phyloP scores from a whole-genome alignment of 2,329 filamentous ascomycete species.

The Chaetomiaceae sp. region DNA sequence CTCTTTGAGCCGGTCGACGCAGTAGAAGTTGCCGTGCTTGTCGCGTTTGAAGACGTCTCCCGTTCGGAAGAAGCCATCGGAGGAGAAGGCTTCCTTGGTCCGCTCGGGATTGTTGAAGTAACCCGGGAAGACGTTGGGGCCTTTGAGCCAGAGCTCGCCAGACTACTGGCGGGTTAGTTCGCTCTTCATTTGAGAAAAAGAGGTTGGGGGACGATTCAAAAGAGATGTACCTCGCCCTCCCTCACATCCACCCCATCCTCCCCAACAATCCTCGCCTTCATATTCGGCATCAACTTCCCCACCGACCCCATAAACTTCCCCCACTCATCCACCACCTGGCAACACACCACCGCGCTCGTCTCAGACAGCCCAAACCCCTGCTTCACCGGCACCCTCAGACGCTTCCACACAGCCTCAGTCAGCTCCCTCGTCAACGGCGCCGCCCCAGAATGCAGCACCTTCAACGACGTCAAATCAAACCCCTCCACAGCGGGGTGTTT shows the following conservation, averaged over 20 bases:
- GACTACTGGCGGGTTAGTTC: constrained; percentile 34
- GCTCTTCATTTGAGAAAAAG: neutral
- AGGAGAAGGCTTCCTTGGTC: constrained; percentile 64
- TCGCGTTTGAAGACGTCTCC: constrained; percentile 82
- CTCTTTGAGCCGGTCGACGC: constrained; percentile 79
- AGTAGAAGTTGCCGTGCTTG: constrained; percentile 74
- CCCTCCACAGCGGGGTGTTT: constrained; percentile 74
- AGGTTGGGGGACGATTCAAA: neutral
- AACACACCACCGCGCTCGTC: constrained; percentile 73
- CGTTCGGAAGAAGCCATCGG: constrained; percentile 84
- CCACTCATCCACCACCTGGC: constrained; percentile 73
- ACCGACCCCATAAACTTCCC: constrained; percentile 70
- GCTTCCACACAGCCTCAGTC: constrained; percentile 67
- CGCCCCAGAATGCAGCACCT: constrained; percentile 83
- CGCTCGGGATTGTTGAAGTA: constrained; percentile 71
- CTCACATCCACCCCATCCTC: constrained; percentile 52
- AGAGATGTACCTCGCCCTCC: constrained; percentile 38
- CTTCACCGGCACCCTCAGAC: constrained; percentile 76
- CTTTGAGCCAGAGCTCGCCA: constrained; percentile 74
- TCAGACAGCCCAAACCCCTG: constrained; percentile 91
- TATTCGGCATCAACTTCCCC: constrained; percentile 71
- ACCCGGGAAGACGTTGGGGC: constrained; percentile 74
- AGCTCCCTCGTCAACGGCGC: constrained; percentile 80
- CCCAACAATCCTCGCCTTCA: constrained; percentile 76
- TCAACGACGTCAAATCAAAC: constrained; percentile 73